phyloP scores from a whole-genome alignment of 2,329 filamentous ascomycete species.

The Diaporthe citriasiana region DNA sequence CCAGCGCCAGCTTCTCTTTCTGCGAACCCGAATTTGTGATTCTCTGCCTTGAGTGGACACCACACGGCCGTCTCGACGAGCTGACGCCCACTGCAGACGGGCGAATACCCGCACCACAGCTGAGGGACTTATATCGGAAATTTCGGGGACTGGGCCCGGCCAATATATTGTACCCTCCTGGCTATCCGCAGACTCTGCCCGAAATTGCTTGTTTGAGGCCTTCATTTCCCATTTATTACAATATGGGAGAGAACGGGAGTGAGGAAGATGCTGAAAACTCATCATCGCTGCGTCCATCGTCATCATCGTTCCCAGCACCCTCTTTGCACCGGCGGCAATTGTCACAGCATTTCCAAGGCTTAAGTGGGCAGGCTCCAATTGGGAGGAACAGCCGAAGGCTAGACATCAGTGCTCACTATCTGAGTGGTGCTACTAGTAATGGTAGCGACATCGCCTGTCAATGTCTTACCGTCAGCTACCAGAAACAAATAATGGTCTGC shows the following conservation, averaged over 20 bases:
- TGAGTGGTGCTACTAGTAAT: background rate
- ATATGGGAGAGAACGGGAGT: conserved; percentile 27
- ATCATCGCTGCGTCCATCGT: background rate
- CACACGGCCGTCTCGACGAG: conserved; percentile 43
- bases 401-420: conserved; percentile 32
- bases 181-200: conserved; percentile 40
- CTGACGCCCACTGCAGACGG: conserved; percentile 41
- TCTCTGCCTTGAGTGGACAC: conserved; percentile 44
- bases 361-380: background rate
- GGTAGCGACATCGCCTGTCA: conserved; percentile 6
- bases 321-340: background rate
- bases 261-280: background rate
- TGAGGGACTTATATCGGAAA: conserved; percentile 43
- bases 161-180: conserved; percentile 41
- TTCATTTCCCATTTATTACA: conserved; percentile 42
- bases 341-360: background rate
- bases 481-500: conserved; percentile 43
- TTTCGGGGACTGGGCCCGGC: conserved; percentile 43
- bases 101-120: conserved; percentile 41
- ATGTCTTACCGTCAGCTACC: conserved; percentile 40
- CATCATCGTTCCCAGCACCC: background rate
- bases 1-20: background rate
- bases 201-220: conserved; percentile 45
- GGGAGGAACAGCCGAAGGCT: conserved; percentile 20
- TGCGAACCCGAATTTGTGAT: conserved; percentile 28